These are phyloP conservation scores for Lepiota brunneoincarnata DNA, from an alignment of 768 basidiomycete genomes.

Conservation along the genomic window DNA sequence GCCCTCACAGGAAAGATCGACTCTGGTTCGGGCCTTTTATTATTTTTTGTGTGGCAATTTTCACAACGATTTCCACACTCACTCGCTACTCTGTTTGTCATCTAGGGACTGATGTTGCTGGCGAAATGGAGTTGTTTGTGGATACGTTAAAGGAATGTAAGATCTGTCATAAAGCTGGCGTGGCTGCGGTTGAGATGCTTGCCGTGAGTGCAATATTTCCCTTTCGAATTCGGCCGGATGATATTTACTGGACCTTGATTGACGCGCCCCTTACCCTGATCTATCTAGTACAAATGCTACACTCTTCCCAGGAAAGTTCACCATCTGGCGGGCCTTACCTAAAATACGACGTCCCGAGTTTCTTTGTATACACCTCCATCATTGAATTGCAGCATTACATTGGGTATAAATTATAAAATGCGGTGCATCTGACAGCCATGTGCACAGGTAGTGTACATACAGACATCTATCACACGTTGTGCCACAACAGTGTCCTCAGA, in stretches of 20 bases:
- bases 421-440: constrained; percentile 13
- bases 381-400: constrained; percentile 1
- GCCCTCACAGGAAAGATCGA: constrained; percentile 46
- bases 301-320: constrained; percentile 51
- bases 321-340: constrained; percentile 35
- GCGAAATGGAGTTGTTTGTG: constrained; percentile 58
- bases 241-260: constrained; percentile 11
- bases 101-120: constrained; percentile 62
- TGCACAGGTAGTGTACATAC: constrained; percentile 1
- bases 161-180: constrained; percentile 57
- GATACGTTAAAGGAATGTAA: constrained; percentile 47
- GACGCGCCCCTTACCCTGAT: constrained; percentile 4
- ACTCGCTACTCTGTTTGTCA: constrained; percentile 10
- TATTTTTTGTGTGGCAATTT: neutral
- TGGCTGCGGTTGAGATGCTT: constrained; percentile 68
- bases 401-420: constrained; percentile 10
- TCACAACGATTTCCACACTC: constrained; percentile 2
- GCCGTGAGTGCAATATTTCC: constrained; percentile 37
- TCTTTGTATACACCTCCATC: constrained; percentile 10
- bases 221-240: neutral
- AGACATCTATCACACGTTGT: constrained; percentile 60
- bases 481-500: constrained; percentile 86
- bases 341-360: constrained; percentile 12
- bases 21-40: constrained; percentile 38
- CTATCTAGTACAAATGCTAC: constrained; percentile 59